Evolutionary conservation across 2,329 filamentous ascomycete genomes (phyloP).

Genomic region (Kalmusia sp.): DNA sequence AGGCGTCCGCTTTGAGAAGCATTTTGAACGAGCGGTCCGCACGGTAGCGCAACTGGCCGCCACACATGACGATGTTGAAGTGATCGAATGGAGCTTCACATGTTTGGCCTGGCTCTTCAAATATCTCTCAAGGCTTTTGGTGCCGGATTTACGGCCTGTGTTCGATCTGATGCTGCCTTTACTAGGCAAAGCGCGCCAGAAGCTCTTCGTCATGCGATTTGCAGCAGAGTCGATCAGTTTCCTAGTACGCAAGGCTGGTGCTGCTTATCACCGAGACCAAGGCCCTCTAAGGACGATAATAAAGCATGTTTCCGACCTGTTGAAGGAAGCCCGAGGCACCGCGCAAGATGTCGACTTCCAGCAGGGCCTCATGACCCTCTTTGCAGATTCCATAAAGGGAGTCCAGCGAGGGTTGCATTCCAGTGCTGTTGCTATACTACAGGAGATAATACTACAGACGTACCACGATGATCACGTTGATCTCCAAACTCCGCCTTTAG

Average conservation of each 20-base stretch:
- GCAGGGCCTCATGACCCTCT: conserved; percentile 89
- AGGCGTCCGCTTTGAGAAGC: conserved; percentile 83
- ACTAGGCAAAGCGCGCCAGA: conserved; percentile 81
- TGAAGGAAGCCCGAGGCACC: conserved; percentile 62
- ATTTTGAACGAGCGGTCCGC: conserved; percentile 78
- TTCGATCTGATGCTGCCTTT: conserved; percentile 84
- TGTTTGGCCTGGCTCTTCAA: conserved; percentile 97
- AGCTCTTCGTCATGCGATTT: conserved; percentile 87
- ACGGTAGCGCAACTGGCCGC: conserved; percentile 81
- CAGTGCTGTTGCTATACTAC: conserved; percentile 61
- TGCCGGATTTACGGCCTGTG: conserved; percentile 83
- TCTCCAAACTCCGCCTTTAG: conserved; percentile 57
- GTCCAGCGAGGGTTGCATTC: conserved; percentile 66
- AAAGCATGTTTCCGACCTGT: conserved; percentile 73
- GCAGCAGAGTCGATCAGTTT: conserved; percentile 96
- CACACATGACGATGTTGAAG: conserved; percentile 78
- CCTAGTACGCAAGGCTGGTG: conserved; percentile 85
- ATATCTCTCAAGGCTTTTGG: conserved; percentile 86
- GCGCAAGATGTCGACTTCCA: conserved; percentile 74
- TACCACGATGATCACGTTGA: conserved; percentile 29
- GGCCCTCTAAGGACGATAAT: conserved; percentile 75
- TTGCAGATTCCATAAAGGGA: conserved; percentile 79
- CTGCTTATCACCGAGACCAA: conserved; percentile 74
- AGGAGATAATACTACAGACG: conserved; percentile 54
- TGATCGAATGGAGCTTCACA: conserved; percentile 98